phyloP scores from a whole-genome alignment of 202 grass and related monocot species.

The Hordeum pubiflorum region DNA sequence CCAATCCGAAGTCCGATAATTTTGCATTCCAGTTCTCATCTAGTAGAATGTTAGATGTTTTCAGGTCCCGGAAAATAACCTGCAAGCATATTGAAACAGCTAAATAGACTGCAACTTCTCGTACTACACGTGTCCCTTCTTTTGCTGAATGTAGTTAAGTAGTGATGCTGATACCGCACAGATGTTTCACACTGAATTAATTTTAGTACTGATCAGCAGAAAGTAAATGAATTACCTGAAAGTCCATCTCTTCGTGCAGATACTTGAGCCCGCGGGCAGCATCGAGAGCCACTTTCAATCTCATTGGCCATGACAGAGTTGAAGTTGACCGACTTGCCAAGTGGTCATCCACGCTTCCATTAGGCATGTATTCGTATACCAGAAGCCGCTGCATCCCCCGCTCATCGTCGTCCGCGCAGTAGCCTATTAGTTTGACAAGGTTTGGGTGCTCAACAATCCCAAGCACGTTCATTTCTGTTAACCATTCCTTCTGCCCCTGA shows the following conservation, averaged over 20 bases:
- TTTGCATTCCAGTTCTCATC: conserved; percentile 94
- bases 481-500: conserved; percentile 98
- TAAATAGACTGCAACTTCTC: neutral
- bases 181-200: neutral
- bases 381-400: conserved; percentile 77
- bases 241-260: conserved; percentile 96
- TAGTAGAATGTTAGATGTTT: conserved; percentile 88
- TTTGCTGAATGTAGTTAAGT: neutral
- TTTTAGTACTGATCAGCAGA: neutral
- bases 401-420: conserved; percentile 91
- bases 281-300: conserved; percentile 78
- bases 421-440: conserved; percentile 90
- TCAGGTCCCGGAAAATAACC: conserved; percentile 97
- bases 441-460: conserved; percentile 90
- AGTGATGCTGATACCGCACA: neutral
- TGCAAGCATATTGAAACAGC: conserved; percentile 27
- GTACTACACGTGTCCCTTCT: neutral
- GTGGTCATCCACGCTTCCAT: conserved; percentile 87
- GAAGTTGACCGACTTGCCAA: conserved; percentile 54
- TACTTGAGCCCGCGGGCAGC: conserved; percentile 77
- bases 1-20: conserved; percentile 94
- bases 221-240: conserved; percentile 63
- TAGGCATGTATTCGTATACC: conserved; percentile 95
- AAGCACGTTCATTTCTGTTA: conserved; percentile 96
- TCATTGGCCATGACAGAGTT: conserved; percentile 88